Percentiles rank a stretch among this genome's conserved stretches.
Evolutionary conservation across 164 flowering plant species (phyloP).

Genomic region (Akebia trifoliata): DNA sequence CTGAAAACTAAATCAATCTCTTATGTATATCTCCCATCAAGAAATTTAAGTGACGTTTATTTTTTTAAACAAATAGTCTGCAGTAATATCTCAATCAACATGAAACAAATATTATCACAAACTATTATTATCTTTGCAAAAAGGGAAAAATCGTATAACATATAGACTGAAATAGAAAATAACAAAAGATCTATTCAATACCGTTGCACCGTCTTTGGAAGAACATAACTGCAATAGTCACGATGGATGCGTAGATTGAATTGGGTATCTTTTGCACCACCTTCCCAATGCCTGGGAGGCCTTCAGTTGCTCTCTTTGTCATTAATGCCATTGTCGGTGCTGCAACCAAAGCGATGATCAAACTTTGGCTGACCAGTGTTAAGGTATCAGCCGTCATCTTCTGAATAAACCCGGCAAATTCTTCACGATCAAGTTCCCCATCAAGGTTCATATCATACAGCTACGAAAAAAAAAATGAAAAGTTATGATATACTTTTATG

Average conservation of each 20-base stretch:
- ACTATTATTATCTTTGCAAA: neutral
- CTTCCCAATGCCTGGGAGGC: conserved; percentile 78
- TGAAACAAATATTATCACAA: neutral
- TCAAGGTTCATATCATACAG: conserved; percentile 64
- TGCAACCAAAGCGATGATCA: conserved; percentile 60
- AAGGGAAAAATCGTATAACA: neutral
- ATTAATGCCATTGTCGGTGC: conserved; percentile 81
- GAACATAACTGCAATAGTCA: conserved; percentile 62
- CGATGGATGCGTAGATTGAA: conserved; percentile 68
- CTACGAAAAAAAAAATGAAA: conserved; percentile 32
- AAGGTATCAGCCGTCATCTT: conserved; percentile 53
- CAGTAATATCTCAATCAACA: neutral
- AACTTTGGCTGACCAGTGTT: conserved; percentile 55
- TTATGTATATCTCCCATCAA: too few species aligned
- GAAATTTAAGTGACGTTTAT: too few species aligned
- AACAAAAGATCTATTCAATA: conserved; percentile 12
- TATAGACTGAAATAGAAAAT: neutral
- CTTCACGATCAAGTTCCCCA: conserved; percentile 69
- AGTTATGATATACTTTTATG: neutral
- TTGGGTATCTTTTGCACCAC: conserved; percentile 76
- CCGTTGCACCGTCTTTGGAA: conserved; percentile 41
- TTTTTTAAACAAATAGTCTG: too few species aligned
- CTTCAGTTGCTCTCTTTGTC: conserved; percentile 81
- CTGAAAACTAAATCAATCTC: too few species aligned
- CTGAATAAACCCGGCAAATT: conserved; percentile 60